phyloP scores from a whole-genome alignment of 371 early-diverging fungal genomes.

The Smittium mucronatum region DNA sequence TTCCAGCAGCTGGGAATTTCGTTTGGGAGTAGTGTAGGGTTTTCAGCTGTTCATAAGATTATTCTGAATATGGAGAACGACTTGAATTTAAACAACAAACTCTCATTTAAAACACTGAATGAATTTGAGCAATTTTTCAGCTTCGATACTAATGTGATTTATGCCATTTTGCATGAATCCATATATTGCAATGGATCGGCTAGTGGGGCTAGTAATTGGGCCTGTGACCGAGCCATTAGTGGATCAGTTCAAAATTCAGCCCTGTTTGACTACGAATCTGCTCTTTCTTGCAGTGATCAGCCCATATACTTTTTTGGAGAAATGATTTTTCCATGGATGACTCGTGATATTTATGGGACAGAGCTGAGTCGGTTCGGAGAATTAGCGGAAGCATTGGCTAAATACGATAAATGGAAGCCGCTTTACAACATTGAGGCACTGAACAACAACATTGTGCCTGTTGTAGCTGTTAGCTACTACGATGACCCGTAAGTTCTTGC shows the following conservation, averaged over 20 bases:
- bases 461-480: conserved; percentile 55
- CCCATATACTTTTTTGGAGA: conserved; percentile 38
- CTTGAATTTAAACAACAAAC: conserved; percentile 34
- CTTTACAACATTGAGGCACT: conserved; percentile 43
- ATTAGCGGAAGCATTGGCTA: conserved; percentile 47
- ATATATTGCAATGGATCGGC: conserved; percentile 48
- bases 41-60: conserved; percentile 45
- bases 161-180: conserved; percentile 53
- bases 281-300: background rate
- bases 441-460: conserved; percentile 39
- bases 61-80: conserved; percentile 40
- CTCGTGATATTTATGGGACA: conserved; percentile 44
- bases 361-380: conserved; percentile 45
- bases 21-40: conserved; percentile 55
- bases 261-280: background rate
- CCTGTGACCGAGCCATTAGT: conserved; percentile 42
- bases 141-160: conserved; percentile 51
- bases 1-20: conserved; percentile 56
- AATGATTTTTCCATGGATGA: conserved; percentile 60
- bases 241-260: background rate
- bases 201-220: conserved; percentile 45
- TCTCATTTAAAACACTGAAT: conserved; percentile 39
- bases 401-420: conserved; percentile 40
- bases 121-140: conserved; percentile 33
- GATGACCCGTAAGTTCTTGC: conserved; percentile 47